Conservation (phyloP, 2,329 filamentous ascomycete species). For the Xylariaceae sp. region DNA sequence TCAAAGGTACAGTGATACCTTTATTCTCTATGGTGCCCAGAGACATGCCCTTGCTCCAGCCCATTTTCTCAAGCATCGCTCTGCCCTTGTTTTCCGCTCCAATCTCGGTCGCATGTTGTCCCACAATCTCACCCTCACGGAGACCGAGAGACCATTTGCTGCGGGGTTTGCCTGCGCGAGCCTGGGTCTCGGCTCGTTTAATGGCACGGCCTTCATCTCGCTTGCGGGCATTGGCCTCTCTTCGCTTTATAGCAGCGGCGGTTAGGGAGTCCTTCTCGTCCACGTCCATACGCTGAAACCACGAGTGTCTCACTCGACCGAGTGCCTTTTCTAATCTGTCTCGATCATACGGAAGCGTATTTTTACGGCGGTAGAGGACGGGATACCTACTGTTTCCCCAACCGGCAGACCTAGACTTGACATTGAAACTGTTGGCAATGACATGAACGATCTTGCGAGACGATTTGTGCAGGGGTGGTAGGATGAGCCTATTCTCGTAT, state of each 20-base stretch:
- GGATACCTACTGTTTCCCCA: constrained; percentile 68
- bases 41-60: constrained; percentile 82
- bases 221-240: constrained; percentile 26
- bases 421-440: constrained; percentile 64
- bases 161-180: constrained; percentile 29
- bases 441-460: constrained; percentile 76
- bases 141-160: constrained; percentile 47
- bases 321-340: constrained; percentile 46
- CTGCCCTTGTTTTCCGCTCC: constrained; percentile 77
- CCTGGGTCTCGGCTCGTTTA: constrained; percentile 21
- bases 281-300: constrained; percentile 50
- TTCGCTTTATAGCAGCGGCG: no score
- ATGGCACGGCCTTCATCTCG: constrained; percentile 25
- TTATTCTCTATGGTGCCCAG: constrained; percentile 78
- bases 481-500: constrained; percentile 48
- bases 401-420: constrained; percentile 82
- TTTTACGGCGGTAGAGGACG: constrained; percentile 66
- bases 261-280: constrained; percentile 23
- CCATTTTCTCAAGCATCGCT: constrained; percentile 93
- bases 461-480: constrained; percentile 79
- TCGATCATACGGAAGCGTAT: constrained; percentile 58
- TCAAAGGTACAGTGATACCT: constrained; percentile 79
- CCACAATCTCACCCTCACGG: constrained; percentile 82
- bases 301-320: constrained; percentile 45
- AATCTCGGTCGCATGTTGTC: constrained; percentile 76